These are phyloP conservation scores for Cynara cardunculus DNA, from an alignment of 129 eudicot species.

Conservation along the genomic window DNA sequence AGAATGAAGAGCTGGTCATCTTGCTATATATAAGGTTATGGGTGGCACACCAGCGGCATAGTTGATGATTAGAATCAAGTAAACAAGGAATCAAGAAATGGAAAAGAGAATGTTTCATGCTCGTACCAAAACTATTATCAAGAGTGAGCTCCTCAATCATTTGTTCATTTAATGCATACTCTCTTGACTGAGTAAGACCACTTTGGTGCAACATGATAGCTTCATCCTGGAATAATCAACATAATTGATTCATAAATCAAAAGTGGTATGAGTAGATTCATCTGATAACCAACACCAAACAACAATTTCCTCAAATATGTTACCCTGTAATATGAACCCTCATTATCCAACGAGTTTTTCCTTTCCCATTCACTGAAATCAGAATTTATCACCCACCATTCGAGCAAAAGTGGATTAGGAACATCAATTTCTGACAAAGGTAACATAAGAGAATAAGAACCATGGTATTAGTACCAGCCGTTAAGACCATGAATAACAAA, in stretches of 20 bases:
- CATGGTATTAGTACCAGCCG: neutral
- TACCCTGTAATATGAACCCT: constrained; percentile 4
- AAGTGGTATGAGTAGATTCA: neutral
- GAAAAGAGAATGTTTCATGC: neutral
- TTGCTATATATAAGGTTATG: neutral
- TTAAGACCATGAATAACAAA: neutral
- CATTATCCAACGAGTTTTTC: neutral
- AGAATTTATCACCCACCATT: constrained; percentile 10
- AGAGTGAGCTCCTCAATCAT: constrained; percentile 10
- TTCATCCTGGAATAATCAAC: constrained; percentile 6
- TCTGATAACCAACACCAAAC: neutral
- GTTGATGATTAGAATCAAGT: neutral
- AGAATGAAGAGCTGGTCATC: neutral
- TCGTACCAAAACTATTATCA: constrained; percentile 14
- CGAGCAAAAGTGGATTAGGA: constrained; percentile 13
- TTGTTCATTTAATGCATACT: constrained; percentile 4
- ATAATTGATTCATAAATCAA: neutral
- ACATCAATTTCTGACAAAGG: constrained; percentile 16
- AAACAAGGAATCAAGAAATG: neutral
- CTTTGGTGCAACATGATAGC: neutral
- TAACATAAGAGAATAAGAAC: neutral
- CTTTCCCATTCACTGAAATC: constrained; percentile 5
- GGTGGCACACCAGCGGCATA: neutral
- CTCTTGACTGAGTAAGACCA: neutral
- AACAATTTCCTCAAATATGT: neutral